A percentile compares a stretch with the other conserved stretches of the same genome.
Evolutionary conservation across 176 grass and related monocot species (phyloP).

Genomic region (Otatea glauca): DNA sequence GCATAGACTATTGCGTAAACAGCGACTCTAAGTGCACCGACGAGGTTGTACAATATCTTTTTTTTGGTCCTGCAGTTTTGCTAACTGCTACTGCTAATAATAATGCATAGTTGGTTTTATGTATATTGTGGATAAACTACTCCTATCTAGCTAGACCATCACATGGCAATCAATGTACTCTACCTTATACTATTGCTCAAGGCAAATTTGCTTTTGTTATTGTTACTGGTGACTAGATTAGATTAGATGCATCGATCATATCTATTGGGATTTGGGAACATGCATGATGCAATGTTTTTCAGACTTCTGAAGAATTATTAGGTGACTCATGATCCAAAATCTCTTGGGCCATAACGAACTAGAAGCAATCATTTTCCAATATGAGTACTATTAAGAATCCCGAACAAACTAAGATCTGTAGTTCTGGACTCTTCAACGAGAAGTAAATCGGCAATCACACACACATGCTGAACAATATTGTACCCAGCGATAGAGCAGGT

Average conservation of each 20-base stretch:
- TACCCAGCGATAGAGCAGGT: too few species aligned
- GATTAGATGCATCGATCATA: slow-evolving; percentile 34
- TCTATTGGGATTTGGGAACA: slow-evolving; percentile 32
- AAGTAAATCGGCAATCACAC: too few species aligned
- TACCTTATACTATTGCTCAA: background rate
- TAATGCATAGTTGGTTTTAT: too few species aligned
- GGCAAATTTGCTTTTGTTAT: background rate
- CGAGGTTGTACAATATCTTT: too few species aligned
- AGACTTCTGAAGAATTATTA: background rate
- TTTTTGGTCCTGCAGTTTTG: too few species aligned
- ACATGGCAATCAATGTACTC: background rate
- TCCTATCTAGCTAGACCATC: background rate
- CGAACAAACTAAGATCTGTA: too few species aligned
- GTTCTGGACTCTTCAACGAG: too few species aligned
- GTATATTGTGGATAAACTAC: background rate
- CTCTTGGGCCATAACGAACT: too few species aligned
- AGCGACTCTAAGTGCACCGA: background rate
- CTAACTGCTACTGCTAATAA: background rate
- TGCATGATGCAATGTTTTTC: background rate
- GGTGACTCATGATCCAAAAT: background rate
- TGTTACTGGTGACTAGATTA: background rate
- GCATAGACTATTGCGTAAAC: background rate
- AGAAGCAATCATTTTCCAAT: too few species aligned
- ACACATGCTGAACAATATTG: too few species aligned
- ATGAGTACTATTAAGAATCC: too few species aligned